Evolutionary conservation across 2,329 filamentous ascomycete genomes (phyloP).

Genomic region (Neurospora sp.): DNA sequence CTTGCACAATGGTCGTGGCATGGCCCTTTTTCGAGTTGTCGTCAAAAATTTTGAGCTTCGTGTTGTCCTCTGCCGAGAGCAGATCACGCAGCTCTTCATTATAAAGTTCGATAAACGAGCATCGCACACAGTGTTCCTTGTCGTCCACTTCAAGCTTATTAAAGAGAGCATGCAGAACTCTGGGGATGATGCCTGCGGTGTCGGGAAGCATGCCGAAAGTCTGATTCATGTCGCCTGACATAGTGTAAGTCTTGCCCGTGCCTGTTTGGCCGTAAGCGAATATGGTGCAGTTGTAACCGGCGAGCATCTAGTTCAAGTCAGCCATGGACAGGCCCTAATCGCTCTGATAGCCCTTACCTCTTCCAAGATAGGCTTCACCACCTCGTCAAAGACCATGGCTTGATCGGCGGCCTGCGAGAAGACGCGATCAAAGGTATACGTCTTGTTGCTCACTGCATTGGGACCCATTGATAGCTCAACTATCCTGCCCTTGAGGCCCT

Average conservation of each 20-base stretch:
- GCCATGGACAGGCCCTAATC: conserved; percentile 1
- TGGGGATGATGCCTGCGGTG: conserved; percentile 87
- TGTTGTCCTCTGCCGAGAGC: conserved; percentile 67
- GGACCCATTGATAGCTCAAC: conserved; percentile 88
- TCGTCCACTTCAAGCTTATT: conserved; percentile 69
- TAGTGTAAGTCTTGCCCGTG: conserved; percentile 97
- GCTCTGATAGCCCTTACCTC: conserved; percentile 47
- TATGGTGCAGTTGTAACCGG: conserved; percentile 95
- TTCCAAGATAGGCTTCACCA: conserved; percentile 83
- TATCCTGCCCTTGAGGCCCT: conserved; percentile 75
- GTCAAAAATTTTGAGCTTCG: conserved; percentile 92
- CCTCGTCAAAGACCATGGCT: conserved; percentile 87
- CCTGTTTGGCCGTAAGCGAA: conserved; percentile 98
- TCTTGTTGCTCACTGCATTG: conserved; percentile 87
- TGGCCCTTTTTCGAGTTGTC: conserved; percentile 81
- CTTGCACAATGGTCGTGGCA: conserved; percentile 78
- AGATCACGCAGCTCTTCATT: conserved; percentile 94
- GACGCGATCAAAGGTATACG: conserved; percentile 93
- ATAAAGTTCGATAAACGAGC: conserved; percentile 97
- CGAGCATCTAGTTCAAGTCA: conserved; percentile 57
- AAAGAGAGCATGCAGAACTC: conserved; percentile 80
- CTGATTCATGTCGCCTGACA: conserved; percentile 95
- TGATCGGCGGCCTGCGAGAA: conserved; percentile 94
- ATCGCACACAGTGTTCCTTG: conserved; percentile 82
- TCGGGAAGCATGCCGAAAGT: conserved; percentile 78